Conservation (phyloP, 164 flowering plant species). For the Protea cynaroides region DNA sequence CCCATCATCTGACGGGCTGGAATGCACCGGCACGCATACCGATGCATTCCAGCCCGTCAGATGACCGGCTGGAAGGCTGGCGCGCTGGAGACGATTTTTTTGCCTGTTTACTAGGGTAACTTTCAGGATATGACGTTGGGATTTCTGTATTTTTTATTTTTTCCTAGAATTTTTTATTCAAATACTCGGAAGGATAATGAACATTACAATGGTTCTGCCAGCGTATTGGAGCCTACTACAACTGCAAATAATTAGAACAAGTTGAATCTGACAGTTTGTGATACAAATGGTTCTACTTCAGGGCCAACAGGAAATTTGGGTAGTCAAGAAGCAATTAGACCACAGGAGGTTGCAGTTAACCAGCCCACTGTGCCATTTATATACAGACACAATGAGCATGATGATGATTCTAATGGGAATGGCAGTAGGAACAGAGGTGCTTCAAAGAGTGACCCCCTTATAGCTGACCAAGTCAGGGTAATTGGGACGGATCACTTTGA, state of each 20-base stretch:
- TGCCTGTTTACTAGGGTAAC: neutral
- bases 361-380: conserved; percentile 24
- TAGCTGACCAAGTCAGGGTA: conserved; percentile 71
- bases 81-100: too few relatives aligned
- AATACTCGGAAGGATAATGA: conserved; percentile 31
- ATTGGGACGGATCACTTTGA: conserved; percentile 79
- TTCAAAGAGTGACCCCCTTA: conserved; percentile 36
- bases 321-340: conserved; percentile 15
- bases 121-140: neutral
- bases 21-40: too few relatives aligned
- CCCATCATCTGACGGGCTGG: too few relatives aligned
- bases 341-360: conserved; percentile 19
- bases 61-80: too few relatives aligned
- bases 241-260: conserved; percentile 3
- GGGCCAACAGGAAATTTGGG: conserved; percentile 15
- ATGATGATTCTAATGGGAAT: conserved; percentile 18
- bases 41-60: too few relatives aligned
- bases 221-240: conserved; percentile 11
- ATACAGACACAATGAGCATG: conserved; percentile 47
- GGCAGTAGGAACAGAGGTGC: conserved; percentile 15
- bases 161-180: neutral
- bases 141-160: neutral
- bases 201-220: conserved; percentile 15
- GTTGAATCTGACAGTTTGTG: conserved; percentile 7
- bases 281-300: conserved; percentile 6